Conservation (phyloP, 2,329 filamentous ascomycete species). For the Diaporthe citri region DNA sequence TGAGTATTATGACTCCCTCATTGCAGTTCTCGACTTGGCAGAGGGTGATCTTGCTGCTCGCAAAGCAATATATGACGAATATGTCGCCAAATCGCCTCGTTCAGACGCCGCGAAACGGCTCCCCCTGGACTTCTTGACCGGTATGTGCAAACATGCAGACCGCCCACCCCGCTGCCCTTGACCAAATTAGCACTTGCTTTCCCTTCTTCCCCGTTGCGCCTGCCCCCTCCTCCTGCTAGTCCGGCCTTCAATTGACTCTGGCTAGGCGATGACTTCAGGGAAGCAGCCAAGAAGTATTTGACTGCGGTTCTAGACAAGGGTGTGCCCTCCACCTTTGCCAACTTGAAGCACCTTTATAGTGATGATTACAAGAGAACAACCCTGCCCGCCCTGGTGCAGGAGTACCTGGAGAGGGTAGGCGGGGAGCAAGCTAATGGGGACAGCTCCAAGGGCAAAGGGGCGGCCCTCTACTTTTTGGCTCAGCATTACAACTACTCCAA, state of each 20-base stretch:
- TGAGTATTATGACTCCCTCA: slow-evolving; percentile 84
- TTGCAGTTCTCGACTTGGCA: slow-evolving; percentile 74
- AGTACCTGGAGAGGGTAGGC: slow-evolving; percentile 74
- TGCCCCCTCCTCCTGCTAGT: neutral
- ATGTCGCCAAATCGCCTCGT: slow-evolving; percentile 83
- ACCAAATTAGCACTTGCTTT: neutral
- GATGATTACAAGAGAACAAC: slow-evolving; percentile 82
- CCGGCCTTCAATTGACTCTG: slow-evolving; percentile 37
- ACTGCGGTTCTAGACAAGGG: slow-evolving; percentile 90
- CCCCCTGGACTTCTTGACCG: slow-evolving; percentile 89
- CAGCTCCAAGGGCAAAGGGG: slow-evolving; percentile 75
- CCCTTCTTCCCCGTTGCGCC: neutral
- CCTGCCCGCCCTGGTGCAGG: slow-evolving; percentile 81
- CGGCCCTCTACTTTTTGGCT: slow-evolving; percentile 91
- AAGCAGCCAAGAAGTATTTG: slow-evolving; percentile 83
- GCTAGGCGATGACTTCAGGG: slow-evolving; percentile 81
- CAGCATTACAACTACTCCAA: slow-evolving; percentile 96
- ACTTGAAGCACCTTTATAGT: slow-evolving; percentile 92
- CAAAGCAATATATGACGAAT: slow-evolving; percentile 81
- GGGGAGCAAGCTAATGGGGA: slow-evolving; percentile 59
- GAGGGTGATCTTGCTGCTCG: slow-evolving; percentile 71
- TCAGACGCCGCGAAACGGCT: slow-evolving; percentile 88
- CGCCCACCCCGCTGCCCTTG: neutral
- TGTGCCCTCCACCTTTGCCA: slow-evolving; percentile 95
- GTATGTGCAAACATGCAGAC: slow-evolving; percentile 55